Evolutionary conservation across 1,139 yeast genomes (phyloP).

Genomic region (Saccharomycopsis hybrid): DNA sequence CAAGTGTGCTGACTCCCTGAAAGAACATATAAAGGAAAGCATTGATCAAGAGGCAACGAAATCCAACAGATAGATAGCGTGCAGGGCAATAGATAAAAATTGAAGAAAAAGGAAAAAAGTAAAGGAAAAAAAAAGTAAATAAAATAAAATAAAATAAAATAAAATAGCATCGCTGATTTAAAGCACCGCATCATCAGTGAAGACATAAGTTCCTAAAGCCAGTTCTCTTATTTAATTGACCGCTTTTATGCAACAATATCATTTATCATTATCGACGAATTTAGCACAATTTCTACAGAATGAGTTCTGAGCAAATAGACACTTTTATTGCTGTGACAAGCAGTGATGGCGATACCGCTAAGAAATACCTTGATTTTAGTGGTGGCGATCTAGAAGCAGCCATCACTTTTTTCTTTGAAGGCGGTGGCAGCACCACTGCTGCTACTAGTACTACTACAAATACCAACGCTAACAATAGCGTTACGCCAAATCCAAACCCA

Average conservation of each 20-base stretch:
- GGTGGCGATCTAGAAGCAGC: constrained; percentile 81
- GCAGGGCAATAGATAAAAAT: too few species aligned
- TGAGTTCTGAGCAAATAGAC: constrained; percentile 46
- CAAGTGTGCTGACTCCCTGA: too few species aligned
- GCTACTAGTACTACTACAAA: not conserved
- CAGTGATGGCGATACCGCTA: constrained; percentile 62
- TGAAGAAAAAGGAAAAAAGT: too few species aligned
- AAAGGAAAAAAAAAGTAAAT: too few species aligned
- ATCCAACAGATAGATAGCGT: too few species aligned
- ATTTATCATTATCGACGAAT: not conserved
- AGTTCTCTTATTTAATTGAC: not conserved
- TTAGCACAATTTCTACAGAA: not conserved
- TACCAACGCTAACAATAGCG: constrained; percentile 8
- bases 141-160: too few species aligned
- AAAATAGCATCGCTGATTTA: too few species aligned
- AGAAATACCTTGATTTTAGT: constrained; percentile 72
- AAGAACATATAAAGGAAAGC: too few species aligned
- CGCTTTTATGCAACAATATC: not conserved
- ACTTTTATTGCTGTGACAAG: constrained; percentile 81
- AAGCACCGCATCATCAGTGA: too few species aligned
- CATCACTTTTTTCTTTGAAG: constrained; percentile 76
- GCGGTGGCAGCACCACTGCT: constrained; percentile 40
- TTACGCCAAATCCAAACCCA: not conserved
- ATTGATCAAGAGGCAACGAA: too few species aligned
- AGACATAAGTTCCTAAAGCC: too few species aligned